Evolutionary conservation across 2,329 filamentous ascomycete genomes (phyloP), one percentile per base, ranked within the genome.

Genomic region (Pseudogymnoascus sp.): DNA sequence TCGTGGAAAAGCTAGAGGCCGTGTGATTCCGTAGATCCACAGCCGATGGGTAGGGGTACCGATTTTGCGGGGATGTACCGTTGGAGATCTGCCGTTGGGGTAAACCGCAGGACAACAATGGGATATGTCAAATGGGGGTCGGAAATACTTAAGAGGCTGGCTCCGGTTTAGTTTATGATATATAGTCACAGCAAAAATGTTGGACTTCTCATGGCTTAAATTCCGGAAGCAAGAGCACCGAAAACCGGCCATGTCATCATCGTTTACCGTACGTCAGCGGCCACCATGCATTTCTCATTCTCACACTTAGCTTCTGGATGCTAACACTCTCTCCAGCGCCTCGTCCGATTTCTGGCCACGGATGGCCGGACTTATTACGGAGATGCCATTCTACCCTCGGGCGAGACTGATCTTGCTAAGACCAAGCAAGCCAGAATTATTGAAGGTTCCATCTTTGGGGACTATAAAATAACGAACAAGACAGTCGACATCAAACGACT

Each of bases 311-410:
- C 50, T 21, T 33, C 6, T 56, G n/a, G 50, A 33, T 56, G 29
- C 50, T 53, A 53, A 65, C 59, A 14, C 29, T 31, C 47, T 37
- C 50, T 24, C 35, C 70, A 90, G 85, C 84, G 87, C 70, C 85
- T 92, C 40, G 78, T 92, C 68, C 86, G 89, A 62, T 92, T 91
- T 76, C 81, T 90, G 7, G 85, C 87, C 69, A 84, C 82, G 69
- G 86, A 91, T 70, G 88, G 88, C 72, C 79, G 80, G 63, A 81
- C 83, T 37, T 88, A 90, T 75, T 90, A 90, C 67, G 89, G 89
- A 68, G 87, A 92, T 75, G 88, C 89, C 65, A 84, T 91, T 63
- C 81, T 91, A 19, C 85, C 86, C 3, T 62, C 74, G 0, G 86
- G 85, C 19, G 76, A 81, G 40, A 82, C 73, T 59, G 85, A 90